Conservation (phyloP, 2,329 filamentous ascomycete species). For the Aureobasidium uvarum region DNA sequence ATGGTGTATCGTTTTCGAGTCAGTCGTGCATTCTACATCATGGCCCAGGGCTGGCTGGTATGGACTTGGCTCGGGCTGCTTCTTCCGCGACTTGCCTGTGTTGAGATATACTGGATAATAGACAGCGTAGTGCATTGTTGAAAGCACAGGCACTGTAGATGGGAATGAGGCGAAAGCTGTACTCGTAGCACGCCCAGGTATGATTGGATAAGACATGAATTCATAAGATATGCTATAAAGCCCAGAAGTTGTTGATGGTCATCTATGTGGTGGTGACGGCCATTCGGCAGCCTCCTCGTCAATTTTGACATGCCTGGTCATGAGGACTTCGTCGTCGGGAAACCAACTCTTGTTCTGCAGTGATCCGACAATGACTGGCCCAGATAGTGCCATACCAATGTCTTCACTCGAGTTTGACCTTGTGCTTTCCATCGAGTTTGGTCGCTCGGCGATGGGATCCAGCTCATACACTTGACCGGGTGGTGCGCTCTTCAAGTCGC, state of each 20-base stretch:
- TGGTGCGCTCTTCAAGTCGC: neutral
- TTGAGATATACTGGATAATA: no score
- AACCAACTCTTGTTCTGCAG: slow-evolving; percentile 20
- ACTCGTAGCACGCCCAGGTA: neutral
- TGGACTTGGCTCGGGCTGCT: no score
- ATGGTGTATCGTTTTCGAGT: neutral
- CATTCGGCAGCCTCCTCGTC: slow-evolving; percentile 5
- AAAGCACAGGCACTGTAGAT: no score
- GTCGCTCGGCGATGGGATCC: neutral
- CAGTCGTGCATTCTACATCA: neutral
- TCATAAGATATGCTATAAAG: neutral
- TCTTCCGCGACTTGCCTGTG: no score
- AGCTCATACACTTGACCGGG: neutral
- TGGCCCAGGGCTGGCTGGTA: neutral
- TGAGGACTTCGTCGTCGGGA: slow-evolving; percentile 12
- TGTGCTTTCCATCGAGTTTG: neutral
- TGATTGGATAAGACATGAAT: neutral
- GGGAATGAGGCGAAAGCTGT: neutral
- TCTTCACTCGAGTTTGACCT: neutral
- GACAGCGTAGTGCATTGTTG: no score
- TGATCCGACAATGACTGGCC: neutral
- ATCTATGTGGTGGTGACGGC: neutral
- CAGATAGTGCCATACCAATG: neutral
- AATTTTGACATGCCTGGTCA: slow-evolving; percentile 8
- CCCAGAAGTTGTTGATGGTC: neutral